A percentile compares a stretch with the other conserved stretches of the same genome.
phyloP scores from a whole-genome alignment of 805 yeast genomes.

The Hemisphaericaspora nanyangensis region DNA sequence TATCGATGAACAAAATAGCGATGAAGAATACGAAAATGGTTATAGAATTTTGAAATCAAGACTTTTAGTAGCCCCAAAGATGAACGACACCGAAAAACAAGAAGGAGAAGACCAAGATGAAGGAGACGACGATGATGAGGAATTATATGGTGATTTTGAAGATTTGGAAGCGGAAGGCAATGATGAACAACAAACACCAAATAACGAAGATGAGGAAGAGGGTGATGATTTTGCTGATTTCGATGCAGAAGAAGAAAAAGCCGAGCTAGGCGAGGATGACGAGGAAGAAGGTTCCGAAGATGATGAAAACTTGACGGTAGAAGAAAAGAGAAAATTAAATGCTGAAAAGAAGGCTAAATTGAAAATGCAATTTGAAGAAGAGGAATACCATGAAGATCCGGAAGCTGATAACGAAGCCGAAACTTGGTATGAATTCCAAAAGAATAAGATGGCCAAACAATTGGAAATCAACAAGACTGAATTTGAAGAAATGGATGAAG shows the following conservation, averaged over 20 bases:
- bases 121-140: conserved; percentile 40
- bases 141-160: conserved; percentile 54
- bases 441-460: conserved; percentile 95
- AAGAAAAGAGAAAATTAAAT: conserved; percentile 72
- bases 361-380: conserved; percentile 85
- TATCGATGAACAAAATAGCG: conserved; percentile 20
- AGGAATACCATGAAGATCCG: conserved; percentile 64
- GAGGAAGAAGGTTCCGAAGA: conserved; percentile 42
- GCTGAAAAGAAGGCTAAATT: conserved; percentile 88
- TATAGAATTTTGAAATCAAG: conserved; percentile 41
- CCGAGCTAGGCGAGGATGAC: conserved; percentile 38
- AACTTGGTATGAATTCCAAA: conserved; percentile 97
- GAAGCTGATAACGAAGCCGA: conserved; percentile 73
- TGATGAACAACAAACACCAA: conserved; percentile 13
- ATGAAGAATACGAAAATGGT: conserved; percentile 40
- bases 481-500: conserved; percentile 66
- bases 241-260: conserved; percentile 46
- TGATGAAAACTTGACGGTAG: conserved; percentile 49
- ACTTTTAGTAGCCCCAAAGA: conserved; percentile 52
- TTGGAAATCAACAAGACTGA: conserved; percentile 87
- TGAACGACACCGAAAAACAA: conserved; percentile 23
- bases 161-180: conserved; percentile 41
- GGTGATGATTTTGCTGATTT: conserved; percentile 51
- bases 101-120: conserved; percentile 26
- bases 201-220: conserved; percentile 28